Evolutionary conservation across 306 rosid genomes (phyloP).

Genomic region (Inga laurina): DNA sequence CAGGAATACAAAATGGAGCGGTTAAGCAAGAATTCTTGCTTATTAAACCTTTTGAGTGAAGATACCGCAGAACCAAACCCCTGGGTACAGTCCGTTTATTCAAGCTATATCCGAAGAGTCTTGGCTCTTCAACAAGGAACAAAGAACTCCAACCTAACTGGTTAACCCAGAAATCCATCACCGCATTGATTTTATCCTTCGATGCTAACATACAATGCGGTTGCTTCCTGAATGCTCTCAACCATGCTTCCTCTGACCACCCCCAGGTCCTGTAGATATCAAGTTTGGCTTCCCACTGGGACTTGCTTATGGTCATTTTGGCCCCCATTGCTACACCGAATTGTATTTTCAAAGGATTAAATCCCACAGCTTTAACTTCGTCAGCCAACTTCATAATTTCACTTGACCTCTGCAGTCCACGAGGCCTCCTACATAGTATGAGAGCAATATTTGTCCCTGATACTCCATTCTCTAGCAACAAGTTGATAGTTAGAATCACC

Average conservation of each 20-base stretch:
- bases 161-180: conserved; percentile 47
- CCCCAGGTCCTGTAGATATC: neutral
- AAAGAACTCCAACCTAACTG: conserved; percentile 34
- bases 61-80: conserved; percentile 31
- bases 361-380: conserved; percentile 38
- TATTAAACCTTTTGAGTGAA: conserved; percentile 38
- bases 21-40: neutral
- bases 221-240: neutral
- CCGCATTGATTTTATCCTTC: conserved; percentile 35
- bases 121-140: conserved; percentile 9
- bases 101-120: conserved; percentile 34
- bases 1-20: neutral
- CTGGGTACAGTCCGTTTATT: conserved; percentile 52
- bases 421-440: neutral
- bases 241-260: neutral
- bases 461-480: conserved; percentile 23
- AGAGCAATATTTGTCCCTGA: neutral
- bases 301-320: neutral
- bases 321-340: neutral
- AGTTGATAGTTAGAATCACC: neutral
- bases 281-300: neutral
- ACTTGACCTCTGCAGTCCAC: neutral
- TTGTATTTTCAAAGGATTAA: neutral
- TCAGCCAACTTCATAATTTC: neutral
- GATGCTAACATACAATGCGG: conserved; percentile 47